Evolutionary conservation across 257 asterid species (phyloP), one percentile per base, ranked within the genome.

Genomic region (Solanum peruvianum): DNA sequence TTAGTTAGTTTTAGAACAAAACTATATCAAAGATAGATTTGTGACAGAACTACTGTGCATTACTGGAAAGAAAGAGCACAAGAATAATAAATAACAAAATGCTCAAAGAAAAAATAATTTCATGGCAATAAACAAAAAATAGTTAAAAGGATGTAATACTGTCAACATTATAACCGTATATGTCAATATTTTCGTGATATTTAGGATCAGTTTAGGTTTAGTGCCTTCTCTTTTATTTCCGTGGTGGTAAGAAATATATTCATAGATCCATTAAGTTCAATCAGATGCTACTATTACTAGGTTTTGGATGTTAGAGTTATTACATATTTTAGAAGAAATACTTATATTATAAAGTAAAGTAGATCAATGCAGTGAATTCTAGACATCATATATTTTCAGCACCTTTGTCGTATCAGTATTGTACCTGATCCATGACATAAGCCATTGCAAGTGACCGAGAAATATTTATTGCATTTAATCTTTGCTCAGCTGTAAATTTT

Each of bases 401-500:
- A 49, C 85, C 45, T 49, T 83, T 20, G 37, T 49, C 52, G 64
- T 84, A 27, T 71, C 56, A 49, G 56, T 62, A 86, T 88, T 73
- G 78, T 89, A 97, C 99, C 98, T 95, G 99, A 91, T 97, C 99
- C 98, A 97, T 95, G 89, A 97, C 97, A 92, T 97, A 94, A 15
- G 98, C 99, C 95, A 89, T 89, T 88, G 98, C 98, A 75, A 97
- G 91, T 20, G 99, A 93, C 56, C 95, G 93, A 66, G 98, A 93
- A 83, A 97, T 95, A 87, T 93, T 93, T 67, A 93, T 86, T 84
- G 98, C 98, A 91, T 93, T 97, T 87, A 90, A 89, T 89, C 92
- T 91, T 88, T 94, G 97, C 88, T 97, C 98, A 49, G 90, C 75
- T 11, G 94, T 92, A 84, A 95, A 91, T 85, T 86, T 86, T 72